Evolutionary conservation across 2,329 filamentous ascomycete genomes (phyloP), one percentile per base, ranked within the genome.

Genomic region (Apiospora rasikravindrae): DNA sequence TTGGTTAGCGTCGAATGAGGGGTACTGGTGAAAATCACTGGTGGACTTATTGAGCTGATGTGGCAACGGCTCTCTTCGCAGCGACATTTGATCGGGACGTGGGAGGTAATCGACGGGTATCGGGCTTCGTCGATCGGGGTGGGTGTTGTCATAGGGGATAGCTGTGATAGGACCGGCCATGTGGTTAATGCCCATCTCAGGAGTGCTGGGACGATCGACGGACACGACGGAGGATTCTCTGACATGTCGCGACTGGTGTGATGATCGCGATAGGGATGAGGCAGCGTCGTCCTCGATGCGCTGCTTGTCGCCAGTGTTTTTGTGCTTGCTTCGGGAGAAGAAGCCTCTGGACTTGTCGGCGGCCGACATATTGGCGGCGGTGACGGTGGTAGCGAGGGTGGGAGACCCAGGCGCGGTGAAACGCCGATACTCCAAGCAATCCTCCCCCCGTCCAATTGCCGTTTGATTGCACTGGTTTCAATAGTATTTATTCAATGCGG

Each of bases 281-380:
- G 86, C 84, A 70, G 89, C 87, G 76, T 92, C 90, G 78, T 89
- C 87, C 76, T 92, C 88, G 76, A 87, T 86, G 81, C 91, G 89
- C 81, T 91, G 89, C 81, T 91, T 91, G 78, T 89, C 89, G 77
- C 88, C 87, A n/a, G 57, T 13, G 77, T 88, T 87, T 83, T 91
- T 94, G 83, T 97, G 93, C 85, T 94, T 96, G 84, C 92, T 93
- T 80, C 95, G 90, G 79, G 94, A 95, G 86, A 98, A 98, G 86
- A 98, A 94, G 74, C 92, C 92, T 81, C 93, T 91, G 79, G 92
- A 88, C 85, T 95, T 94, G 86, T 94, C 92, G 86, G 92, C 87
- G 80, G 89, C 87, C 78, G 91, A 86, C 90, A 90, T 90, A 71
- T 72, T 75, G 68, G 33, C 47, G 68, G n/a, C 57, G 45, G 33